phyloP scores from a whole-genome alignment of 2,329 filamentous ascomycete genomes.

The Plectosphaerella cucumerina region DNA sequence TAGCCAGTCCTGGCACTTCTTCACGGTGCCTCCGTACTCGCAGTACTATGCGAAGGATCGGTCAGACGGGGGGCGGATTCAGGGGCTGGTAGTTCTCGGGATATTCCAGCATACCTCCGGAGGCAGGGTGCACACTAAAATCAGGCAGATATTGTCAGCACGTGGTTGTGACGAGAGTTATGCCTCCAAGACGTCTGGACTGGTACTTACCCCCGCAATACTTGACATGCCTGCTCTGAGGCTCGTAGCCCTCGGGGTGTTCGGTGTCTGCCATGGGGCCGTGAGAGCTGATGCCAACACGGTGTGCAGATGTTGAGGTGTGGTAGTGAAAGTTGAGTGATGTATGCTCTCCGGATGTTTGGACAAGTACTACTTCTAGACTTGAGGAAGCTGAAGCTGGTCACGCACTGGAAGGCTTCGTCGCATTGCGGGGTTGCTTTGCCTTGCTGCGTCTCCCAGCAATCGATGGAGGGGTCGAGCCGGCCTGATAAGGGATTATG shows the following conservation, averaged over 20 bases:
- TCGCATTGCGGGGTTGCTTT: slow-evolving; percentile 12
- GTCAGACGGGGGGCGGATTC: neutral
- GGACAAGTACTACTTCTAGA: neutral
- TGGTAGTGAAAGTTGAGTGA: slow-evolving; percentile 9
- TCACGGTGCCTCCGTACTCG: slow-evolving; percentile 93
- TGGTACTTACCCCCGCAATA: slow-evolving; percentile 55
- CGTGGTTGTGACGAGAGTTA: neutral
- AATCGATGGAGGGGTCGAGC: slow-evolving; percentile 9
- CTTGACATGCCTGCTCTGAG: slow-evolving; percentile 45
- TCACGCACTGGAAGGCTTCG: neutral
- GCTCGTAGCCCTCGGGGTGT: slow-evolving; percentile 40
- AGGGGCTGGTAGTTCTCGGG: neutral
- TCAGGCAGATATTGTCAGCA: slow-evolving; percentile 1
- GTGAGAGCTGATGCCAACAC: slow-evolving; percentile 12
- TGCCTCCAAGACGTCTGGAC: neutral
- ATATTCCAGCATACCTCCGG: slow-evolving; percentile 49
- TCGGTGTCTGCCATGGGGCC: slow-evolving; percentile 51
- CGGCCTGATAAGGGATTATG: neutral
- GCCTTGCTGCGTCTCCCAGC: neutral
- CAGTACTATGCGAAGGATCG: slow-evolving; percentile 68
- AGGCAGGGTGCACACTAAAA: slow-evolving; percentile 58
- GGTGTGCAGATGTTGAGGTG: neutral
- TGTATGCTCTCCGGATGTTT: neutral
- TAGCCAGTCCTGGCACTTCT: slow-evolving; percentile 97
- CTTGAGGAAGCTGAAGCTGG: neutral